Evolutionary conservation across 169 alveolate genomes (phyloP).

Genomic region (Theileria annulata): DNA sequence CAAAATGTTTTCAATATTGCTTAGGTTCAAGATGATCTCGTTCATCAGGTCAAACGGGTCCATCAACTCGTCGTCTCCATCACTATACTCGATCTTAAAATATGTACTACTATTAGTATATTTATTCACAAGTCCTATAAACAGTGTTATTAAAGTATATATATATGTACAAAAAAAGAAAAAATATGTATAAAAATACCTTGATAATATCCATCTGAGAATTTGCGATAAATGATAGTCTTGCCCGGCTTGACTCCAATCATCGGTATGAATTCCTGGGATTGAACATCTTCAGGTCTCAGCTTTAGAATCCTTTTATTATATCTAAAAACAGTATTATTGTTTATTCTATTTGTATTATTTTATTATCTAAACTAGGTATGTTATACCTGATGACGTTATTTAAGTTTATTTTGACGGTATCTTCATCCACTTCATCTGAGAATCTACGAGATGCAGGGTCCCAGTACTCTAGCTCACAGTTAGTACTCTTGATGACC

Average conservation of each 20-base stretch:
- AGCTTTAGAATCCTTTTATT: neutral
- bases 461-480: neutral
- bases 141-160: neutral
- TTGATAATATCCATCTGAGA: slow-evolving; percentile 58
- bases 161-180: no score
- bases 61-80: slow-evolving; percentile 63
- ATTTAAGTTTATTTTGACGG: neutral
- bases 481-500: neutral
- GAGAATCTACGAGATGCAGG: neutral
- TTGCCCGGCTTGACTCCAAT: slow-evolving; percentile 40
- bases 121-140: neutral
- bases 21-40: slow-evolving; percentile 38
- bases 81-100: slow-evolving; percentile 58
- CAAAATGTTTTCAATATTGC: slow-evolving; percentile 19
- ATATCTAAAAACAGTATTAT: neutral
- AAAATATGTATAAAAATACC: slow-evolving; percentile 13
- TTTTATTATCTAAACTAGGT: neutral
- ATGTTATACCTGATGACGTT: neutral
- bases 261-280: slow-evolving; percentile 31
- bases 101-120: neutral
- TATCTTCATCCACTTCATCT: neutral
- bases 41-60: slow-evolving; percentile 30
- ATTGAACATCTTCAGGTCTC: neutral
- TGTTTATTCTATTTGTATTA: neutral
- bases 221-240: slow-evolving; percentile 37